Conservation (phyloP, 352 stramenopile species). For the Phytophthora cactorum region DNA sequence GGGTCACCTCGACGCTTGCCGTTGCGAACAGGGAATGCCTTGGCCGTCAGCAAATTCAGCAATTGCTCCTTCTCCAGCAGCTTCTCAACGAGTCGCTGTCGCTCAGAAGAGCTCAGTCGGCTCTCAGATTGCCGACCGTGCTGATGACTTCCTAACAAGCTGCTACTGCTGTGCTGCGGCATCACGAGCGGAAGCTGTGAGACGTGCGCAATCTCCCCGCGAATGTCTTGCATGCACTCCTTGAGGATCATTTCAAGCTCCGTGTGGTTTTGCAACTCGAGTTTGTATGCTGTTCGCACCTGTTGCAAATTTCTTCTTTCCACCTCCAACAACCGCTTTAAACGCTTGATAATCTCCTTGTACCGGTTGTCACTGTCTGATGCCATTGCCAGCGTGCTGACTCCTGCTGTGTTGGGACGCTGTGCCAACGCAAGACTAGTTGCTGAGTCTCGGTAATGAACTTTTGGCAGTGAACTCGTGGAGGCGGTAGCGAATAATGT, state of each 20-base stretch:
- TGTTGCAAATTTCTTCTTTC: conserved; percentile 86
- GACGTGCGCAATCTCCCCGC: conserved; percentile 54
- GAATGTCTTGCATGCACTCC: conserved; percentile 86
- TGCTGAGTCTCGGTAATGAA: conserved; percentile 33
- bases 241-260: conserved; percentile 86
- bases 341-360: conserved; percentile 93
- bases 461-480: conserved; percentile 48
- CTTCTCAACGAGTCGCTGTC: conserved; percentile 78
- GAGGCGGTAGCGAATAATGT: conserved; percentile 35
- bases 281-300: conserved; percentile 73
- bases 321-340: conserved; percentile 90
- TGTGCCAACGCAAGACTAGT: conserved; percentile 20
- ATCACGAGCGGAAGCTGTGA: conserved; percentile 32
- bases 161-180: conserved; percentile 21
- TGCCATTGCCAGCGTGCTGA: conserved; percentile 6
- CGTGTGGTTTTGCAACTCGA: conserved; percentile 75
- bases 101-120: conserved; percentile 49
- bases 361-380: conserved; percentile 80
- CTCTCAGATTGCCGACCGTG: conserved; percentile 19
- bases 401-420: conserved; percentile 35
- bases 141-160: conserved; percentile 13
- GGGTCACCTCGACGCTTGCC: conserved; percentile 40
- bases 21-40: conserved; percentile 66
- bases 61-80: conserved; percentile 86
- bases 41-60: conserved; percentile 77